phyloP scores from a whole-genome alignment of 495 filamentous ascomycete genomes.

The Hypomontagnella submonticulosa region DNA sequence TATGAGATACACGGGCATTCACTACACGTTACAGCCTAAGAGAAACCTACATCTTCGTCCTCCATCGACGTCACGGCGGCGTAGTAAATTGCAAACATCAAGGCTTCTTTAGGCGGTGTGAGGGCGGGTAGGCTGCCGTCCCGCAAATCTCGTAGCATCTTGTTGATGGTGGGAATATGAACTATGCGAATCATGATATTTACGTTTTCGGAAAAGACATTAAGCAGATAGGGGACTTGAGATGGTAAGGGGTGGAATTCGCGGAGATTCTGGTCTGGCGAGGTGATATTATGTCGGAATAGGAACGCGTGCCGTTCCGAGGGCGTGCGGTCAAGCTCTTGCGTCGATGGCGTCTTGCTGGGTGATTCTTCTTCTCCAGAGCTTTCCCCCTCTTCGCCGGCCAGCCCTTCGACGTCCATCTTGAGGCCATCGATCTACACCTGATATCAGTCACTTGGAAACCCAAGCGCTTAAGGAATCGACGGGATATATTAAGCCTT shows the following conservation, averaged over 20 bases:
- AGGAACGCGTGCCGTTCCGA: slow-evolving; percentile 66
- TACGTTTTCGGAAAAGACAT: slow-evolving; percentile 65
- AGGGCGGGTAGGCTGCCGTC: slow-evolving; percentile 48
- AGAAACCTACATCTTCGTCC: slow-evolving; percentile 59
- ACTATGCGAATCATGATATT: slow-evolving; percentile 61
- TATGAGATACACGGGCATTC: slow-evolving; percentile 32
- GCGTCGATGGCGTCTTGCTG: slow-evolving; percentile 48
- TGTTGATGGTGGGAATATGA: slow-evolving; percentile 63
- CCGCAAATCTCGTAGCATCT: slow-evolving; percentile 56
- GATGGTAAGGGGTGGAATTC: slow-evolving; percentile 63
- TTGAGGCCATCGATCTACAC: slow-evolving; percentile 58
- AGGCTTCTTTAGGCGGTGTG: slow-evolving; percentile 62
- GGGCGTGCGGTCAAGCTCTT: slow-evolving; percentile 55
- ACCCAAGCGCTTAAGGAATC: slow-evolving; percentile 5
- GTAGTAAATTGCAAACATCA: slow-evolving; percentile 71
- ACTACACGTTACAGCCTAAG: not conserved
- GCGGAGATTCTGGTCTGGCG: slow-evolving; percentile 48
- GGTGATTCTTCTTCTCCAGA: slow-evolving; percentile 56
- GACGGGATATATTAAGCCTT: slow-evolving; percentile 19
- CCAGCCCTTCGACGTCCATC: slow-evolving; percentile 50
- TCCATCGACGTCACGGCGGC: slow-evolving; percentile 68
- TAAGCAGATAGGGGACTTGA: slow-evolving; percentile 63
- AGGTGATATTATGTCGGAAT: slow-evolving; percentile 58
- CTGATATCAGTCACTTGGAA: slow-evolving; percentile 28
- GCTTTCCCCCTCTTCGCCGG: slow-evolving; percentile 48